Percentiles rank a stretch among this genome's conserved stretches.
Evolutionary conservation across 192 early-diverging fungal genomes (phyloP).

Genomic region (Coemansia sp.): DNA sequence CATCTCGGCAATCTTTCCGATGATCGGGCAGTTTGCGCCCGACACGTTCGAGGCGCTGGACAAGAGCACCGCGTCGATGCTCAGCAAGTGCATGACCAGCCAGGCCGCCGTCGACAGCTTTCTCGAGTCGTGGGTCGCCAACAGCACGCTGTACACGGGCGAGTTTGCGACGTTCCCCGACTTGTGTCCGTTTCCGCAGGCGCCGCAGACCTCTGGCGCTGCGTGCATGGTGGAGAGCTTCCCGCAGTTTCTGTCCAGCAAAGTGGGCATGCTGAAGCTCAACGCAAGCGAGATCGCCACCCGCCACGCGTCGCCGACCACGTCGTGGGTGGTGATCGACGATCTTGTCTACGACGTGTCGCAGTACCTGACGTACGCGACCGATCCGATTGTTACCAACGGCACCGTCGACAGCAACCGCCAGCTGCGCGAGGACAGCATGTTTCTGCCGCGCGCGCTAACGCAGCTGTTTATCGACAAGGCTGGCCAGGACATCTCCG

Average conservation of each 20-base stretch:
- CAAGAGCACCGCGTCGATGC: constrained; percentile 1
- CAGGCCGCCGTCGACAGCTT: constrained; percentile 13
- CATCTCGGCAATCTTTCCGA: constrained; percentile 34
- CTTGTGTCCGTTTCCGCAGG: constrained; percentile 44
- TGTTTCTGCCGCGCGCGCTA: constrained; percentile 34
- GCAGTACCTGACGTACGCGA: constrained; percentile 30
- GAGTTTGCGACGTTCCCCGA: constrained; percentile 12
- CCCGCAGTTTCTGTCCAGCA: constrained; percentile 25
- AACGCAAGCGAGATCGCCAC: constrained; percentile 14
- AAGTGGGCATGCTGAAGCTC: constrained; percentile 40
- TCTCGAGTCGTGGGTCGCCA: constrained; percentile 25
- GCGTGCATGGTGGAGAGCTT: constrained; percentile 19
- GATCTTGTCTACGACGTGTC: constrained; percentile 37
- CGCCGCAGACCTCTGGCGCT: constrained; percentile 40
- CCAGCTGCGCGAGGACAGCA: constrained; percentile 15
- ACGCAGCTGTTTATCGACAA: constrained; percentile 34
- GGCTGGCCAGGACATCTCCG: constrained; percentile 29
- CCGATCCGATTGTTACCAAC: constrained; percentile 27
- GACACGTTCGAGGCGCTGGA: constrained; percentile 3
- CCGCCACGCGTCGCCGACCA: constrained; percentile 19
- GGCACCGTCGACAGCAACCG: constrained; percentile 30
- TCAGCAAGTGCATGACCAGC: constrained; percentile 24
- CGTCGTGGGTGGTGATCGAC: constrained; percentile 40
- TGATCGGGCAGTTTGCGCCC: constrained; percentile 32
- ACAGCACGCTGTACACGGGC: constrained; percentile 23